Conservation (phyloP, 352 stramenopile species). For the Phytophthora sp. region DNA sequence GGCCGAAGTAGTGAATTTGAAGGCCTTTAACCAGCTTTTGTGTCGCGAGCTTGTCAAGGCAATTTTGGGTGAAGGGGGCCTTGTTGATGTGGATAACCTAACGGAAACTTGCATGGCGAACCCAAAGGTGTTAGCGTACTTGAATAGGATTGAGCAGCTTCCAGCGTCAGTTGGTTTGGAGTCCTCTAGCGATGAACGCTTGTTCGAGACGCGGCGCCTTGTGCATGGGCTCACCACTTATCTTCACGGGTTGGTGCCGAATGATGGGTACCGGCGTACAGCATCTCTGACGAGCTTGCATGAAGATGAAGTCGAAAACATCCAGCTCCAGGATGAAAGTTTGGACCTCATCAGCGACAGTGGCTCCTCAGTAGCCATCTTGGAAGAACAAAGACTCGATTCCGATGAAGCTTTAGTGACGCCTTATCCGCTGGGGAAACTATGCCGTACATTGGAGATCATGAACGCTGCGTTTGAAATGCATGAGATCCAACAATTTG, state of each 20-base stretch:
- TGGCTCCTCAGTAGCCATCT: conserved; percentile 44
- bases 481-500: conserved; percentile 42
- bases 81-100: conserved; percentile 33
- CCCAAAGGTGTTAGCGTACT: conserved; percentile 53
- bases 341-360: conserved; percentile 43
- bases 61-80: conserved; percentile 40
- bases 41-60: conserved; percentile 73
- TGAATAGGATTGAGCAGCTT: conserved; percentile 65
- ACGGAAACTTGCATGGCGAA: conserved; percentile 54
- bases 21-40: conserved; percentile 72
- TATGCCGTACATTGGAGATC: conserved; percentile 60
- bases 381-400: conserved; percentile 37
- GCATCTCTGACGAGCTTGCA: conserved; percentile 20
- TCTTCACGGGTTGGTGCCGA: conserved; percentile 27
- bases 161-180: conserved; percentile 30
- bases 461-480: conserved; percentile 58
- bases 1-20: conserved; percentile 69
- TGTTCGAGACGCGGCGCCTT: conserved; percentile 25
- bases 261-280: conserved; percentile 4
- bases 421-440: conserved; percentile 45
- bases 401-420: conserved; percentile 24
- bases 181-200: conserved; percentile 31
- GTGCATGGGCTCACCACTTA: conserved; percentile 29
- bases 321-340: conserved; percentile 25
- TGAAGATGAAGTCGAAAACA: conserved; percentile 15